These are phyloP conservation scores for Lomentospora prolificans DNA, from an alignment of 2,329 filamentous ascomycete genomes.

Conservation along the genomic window DNA sequence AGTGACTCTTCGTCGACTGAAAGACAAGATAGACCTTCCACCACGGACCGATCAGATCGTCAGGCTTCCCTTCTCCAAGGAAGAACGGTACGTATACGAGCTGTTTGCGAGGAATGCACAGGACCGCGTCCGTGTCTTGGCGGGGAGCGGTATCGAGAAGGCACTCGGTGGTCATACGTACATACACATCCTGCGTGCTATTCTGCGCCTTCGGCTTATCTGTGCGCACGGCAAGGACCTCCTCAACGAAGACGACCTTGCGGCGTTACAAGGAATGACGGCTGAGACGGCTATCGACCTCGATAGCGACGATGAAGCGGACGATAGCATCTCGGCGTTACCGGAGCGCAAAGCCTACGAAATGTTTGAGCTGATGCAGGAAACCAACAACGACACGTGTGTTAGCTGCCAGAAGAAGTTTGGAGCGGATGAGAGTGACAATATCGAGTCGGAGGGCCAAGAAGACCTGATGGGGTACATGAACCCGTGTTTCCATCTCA, in stretches of 20 bases:
- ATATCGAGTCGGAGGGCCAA: slow-evolving; percentile 47
- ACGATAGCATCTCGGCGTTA: slow-evolving; percentile 43
- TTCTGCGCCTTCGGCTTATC: slow-evolving; percentile 78
- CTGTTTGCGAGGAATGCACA: slow-evolving; percentile 75
- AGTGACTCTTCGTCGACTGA: slow-evolving; percentile 84
- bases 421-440: slow-evolving; percentile 42
- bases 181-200: slow-evolving; percentile 85
- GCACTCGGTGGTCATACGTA: slow-evolving; percentile 78
- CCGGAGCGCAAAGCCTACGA: slow-evolving; percentile 70
- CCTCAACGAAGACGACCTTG: slow-evolving; percentile 72
- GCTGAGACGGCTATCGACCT: slow-evolving; percentile 80
- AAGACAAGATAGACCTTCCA: slow-evolving; percentile 82
- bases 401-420: slow-evolving; percentile 59
- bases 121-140: slow-evolving; percentile 69
- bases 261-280: slow-evolving; percentile 70
- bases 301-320: slow-evolving; percentile 63
- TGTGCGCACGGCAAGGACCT: slow-evolving; percentile 93
- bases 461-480: slow-evolving; percentile 65
- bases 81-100: slow-evolving; percentile 72
- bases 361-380: slow-evolving; percentile 73
- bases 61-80: slow-evolving; percentile 61
- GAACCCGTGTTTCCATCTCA: slow-evolving; percentile 77
- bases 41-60: slow-evolving; percentile 63
- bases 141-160: slow-evolving; percentile 44
- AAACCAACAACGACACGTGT: slow-evolving; percentile 70